These are phyloP conservation scores for Tetraselmis striata DNA, from an alignment of 139 green algal species.

Conservation along the genomic window DNA sequence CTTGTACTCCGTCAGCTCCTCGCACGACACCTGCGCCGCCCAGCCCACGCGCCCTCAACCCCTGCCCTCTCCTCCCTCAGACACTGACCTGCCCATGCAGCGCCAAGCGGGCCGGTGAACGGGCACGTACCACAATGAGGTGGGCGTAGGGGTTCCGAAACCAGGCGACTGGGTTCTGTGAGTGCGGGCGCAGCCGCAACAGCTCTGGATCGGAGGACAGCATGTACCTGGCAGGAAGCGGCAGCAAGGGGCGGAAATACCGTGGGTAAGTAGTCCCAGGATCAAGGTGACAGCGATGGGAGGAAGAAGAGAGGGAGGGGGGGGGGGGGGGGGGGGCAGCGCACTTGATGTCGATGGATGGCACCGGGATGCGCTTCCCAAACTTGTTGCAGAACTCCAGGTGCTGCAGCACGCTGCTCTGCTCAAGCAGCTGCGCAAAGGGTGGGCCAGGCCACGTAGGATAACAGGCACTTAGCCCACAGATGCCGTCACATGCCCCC, in stretches of 20 bases:
- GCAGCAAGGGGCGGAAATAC: too few species aligned
- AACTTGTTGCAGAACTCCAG: slow-evolving; percentile 63
- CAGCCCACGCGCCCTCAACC: background rate
- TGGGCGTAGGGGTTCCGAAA: slow-evolving; percentile 67
- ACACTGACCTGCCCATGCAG: too few species aligned
- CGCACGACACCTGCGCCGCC: background rate
- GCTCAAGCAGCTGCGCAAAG: slow-evolving; percentile 56
- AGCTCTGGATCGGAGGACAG: slow-evolving; percentile 40
- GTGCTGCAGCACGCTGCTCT: slow-evolving; percentile 43
- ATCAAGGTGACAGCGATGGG: background rate
- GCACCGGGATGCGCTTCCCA: slow-evolving; percentile 32
- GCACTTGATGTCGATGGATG: background rate
- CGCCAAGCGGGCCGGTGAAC: background rate
- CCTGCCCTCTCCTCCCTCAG: background rate
- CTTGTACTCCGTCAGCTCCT: slow-evolving; percentile 45
- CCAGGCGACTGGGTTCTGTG: slow-evolving; percentile 60
- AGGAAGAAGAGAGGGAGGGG: background rate
- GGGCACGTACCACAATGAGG: slow-evolving; percentile 48
- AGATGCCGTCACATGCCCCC: too few species aligned
- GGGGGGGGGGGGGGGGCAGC: background rate
- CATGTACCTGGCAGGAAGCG: too few species aligned
- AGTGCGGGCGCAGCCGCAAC: slow-evolving; percentile 45
- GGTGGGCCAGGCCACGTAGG: too few species aligned
- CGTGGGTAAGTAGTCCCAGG: background rate
- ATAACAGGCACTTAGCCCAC: too few species aligned